Evolutionary conservation across 139 green algal genomes (phyloP), one percentile per base, ranked within the genome.

Genomic region (Ulvella scutata): DNA sequence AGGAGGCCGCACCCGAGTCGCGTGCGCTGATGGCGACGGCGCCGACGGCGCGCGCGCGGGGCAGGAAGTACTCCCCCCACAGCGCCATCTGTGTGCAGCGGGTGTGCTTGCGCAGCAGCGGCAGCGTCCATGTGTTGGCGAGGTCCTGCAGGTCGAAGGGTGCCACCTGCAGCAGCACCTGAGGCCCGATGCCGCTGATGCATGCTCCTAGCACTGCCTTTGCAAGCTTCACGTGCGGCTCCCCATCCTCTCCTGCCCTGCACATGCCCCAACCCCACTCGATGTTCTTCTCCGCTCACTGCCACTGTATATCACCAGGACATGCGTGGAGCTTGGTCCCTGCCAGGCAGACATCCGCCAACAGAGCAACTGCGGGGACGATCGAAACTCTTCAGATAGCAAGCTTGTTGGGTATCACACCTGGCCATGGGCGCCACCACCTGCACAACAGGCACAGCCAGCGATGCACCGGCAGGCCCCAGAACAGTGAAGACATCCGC

Each of bases 81-180:
- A 84, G 93, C 3, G 1, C 79, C 29, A 96, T 75, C 1, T 43
- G 72, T 1, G 81, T 36, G 17, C 84, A 77, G 2, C 74, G 43
- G 4, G 92, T 83, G 73, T 96, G 82, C 31, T 84, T 75, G 2
- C 86, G 83, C 75, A 98, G 72, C 39, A 97, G 77, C 21, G 94
- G 94, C 73, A 98, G 85, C 44, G 98, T 77, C 94, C 94, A 98
- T 2, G 91, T 92, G 37, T 91, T 80, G 23, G 86, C 37, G 34
- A 85, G 84, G 74, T 90, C 82, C 20, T 77, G 13, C 21, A 96
- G 76, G 43, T 90, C 77, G 3, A 96, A 76, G 2, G 91, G 88
- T 75, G 94, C 85, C 34, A 85, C 80, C 0, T 61, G 43, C 21
- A 96, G 83, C 62, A 95, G 89, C 0, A 77, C 61, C 26, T 83